phyloP scores from a whole-genome alignment of 257 asterid genomes.

The Lantana camara region DNA sequence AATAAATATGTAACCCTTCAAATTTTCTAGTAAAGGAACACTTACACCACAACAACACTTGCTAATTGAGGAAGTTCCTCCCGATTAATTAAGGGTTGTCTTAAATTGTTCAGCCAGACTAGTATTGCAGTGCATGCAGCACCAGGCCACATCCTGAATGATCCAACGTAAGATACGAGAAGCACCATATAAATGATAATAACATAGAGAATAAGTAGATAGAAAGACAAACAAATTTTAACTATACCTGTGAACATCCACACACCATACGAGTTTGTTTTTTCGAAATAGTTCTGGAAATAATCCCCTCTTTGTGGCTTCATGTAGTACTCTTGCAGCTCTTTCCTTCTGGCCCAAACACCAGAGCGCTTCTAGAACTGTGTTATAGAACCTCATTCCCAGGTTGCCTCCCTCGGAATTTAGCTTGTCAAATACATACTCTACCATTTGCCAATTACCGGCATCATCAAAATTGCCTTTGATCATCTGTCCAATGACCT shows the following conservation, averaged over 20 bases:
- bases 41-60: constrained; percentile 84
- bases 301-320: constrained; percentile 86
- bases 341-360: constrained; percentile 92
- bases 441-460: constrained; percentile 96
- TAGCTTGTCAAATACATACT: constrained; percentile 87
- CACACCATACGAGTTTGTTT: constrained; percentile 84
- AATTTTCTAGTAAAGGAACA: too few species aligned
- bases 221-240: not conserved
- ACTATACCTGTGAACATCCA: constrained; percentile 88
- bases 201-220: constrained; percentile 2
- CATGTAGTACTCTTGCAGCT: constrained; percentile 86
- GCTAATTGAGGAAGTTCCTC: constrained; percentile 86
- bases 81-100: constrained; percentile 49
- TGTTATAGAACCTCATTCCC: constrained; percentile 78
- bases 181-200: constrained; percentile 19
- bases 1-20: constrained; percentile 8
- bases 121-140: constrained; percentile 88
- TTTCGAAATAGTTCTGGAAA: constrained; percentile 81
- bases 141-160: constrained; percentile 89
- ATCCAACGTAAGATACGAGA: constrained; percentile 23
- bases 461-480: constrained; percentile 81
- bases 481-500: constrained; percentile 89
- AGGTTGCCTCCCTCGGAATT: constrained; percentile 84
- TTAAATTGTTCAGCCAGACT: constrained; percentile 78
- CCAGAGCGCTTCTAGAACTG: constrained; percentile 94